Evolutionary conservation across 441 rosid species (phyloP).

Genomic region (Bruguiera hainesii): DNA sequence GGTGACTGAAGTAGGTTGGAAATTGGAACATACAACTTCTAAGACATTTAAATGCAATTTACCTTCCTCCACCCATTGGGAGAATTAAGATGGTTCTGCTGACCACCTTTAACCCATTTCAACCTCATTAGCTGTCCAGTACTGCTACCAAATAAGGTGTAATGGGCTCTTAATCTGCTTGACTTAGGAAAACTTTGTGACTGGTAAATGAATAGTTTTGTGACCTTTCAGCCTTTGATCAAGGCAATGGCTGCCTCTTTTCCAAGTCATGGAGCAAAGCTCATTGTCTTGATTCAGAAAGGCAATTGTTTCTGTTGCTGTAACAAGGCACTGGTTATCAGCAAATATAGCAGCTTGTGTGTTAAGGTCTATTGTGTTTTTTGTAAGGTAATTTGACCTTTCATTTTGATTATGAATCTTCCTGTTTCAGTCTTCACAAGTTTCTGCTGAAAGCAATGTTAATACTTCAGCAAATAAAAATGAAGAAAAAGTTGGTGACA

Average conservation of each 20-base stretch:
- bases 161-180: not conserved
- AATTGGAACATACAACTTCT: no score
- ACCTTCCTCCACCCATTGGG: no score
- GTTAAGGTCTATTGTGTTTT: not conserved
- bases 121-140: no score
- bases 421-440: constrained; percentile 78
- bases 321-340: no score
- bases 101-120: no score
- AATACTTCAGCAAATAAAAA: constrained; percentile 57
- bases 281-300: not conserved
- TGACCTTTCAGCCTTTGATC: no score
- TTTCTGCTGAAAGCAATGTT: constrained; percentile 48
- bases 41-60: no score
- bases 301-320: no score
- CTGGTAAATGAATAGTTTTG: not conserved
- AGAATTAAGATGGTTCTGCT: no score
- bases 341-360: no score
- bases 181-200: not conserved
- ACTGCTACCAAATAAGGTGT: no score
- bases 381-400: constrained; percentile 6
- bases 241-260: no score
- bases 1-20: not conserved
- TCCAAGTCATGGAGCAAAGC: not conserved
- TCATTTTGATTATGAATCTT: constrained; percentile 26
- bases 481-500: constrained; percentile 80